Evolutionary conservation across 805 yeast genomes (phyloP).

Genomic region (Blastobotrys robertii): DNA sequence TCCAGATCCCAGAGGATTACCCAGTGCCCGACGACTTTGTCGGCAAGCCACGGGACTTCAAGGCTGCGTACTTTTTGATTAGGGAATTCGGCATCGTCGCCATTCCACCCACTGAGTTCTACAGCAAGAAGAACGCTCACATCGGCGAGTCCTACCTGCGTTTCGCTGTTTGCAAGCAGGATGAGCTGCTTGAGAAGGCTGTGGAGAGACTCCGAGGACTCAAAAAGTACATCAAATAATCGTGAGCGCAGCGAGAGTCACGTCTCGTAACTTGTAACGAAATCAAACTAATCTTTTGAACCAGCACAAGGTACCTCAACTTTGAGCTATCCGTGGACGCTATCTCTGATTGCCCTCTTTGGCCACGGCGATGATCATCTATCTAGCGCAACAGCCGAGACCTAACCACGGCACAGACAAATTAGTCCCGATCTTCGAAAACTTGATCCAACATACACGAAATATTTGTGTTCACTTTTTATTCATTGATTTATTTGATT

Average conservation of each 20-base stretch:
- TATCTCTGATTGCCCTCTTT: too few species aligned
- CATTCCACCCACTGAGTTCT: slow-evolving; percentile 96
- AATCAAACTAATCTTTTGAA: too few species aligned
- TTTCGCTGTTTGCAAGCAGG: slow-evolving; percentile 95
- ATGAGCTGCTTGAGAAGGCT: slow-evolving; percentile 69
- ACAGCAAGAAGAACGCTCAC: slow-evolving; percentile 56
- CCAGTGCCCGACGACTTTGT: slow-evolving; percentile 60
- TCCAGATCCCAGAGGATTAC: slow-evolving; percentile 67
- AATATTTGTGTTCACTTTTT: too few species aligned
- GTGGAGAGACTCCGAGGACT: slow-evolving; percentile 63
- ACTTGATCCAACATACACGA: too few species aligned
- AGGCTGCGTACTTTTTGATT: slow-evolving; percentile 85
- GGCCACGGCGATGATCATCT: too few species aligned
- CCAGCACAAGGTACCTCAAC: too few species aligned
- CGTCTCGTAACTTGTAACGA: neutral
- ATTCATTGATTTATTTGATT: too few species aligned
- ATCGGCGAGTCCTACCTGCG: slow-evolving; percentile 79
- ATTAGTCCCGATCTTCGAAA: too few species aligned
- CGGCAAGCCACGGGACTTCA: slow-evolving; percentile 72
- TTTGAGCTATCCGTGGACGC: too few species aligned
- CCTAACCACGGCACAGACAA: too few species aligned
- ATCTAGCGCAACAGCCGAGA: too few species aligned
- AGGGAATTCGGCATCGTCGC: slow-evolving; percentile 90
- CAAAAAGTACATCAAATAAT: slow-evolving; percentile 44
- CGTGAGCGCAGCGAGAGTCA: too few species aligned